Conservation (phyloP, 768 basidiomycete species). For the Tricholoma sp. region DNA sequence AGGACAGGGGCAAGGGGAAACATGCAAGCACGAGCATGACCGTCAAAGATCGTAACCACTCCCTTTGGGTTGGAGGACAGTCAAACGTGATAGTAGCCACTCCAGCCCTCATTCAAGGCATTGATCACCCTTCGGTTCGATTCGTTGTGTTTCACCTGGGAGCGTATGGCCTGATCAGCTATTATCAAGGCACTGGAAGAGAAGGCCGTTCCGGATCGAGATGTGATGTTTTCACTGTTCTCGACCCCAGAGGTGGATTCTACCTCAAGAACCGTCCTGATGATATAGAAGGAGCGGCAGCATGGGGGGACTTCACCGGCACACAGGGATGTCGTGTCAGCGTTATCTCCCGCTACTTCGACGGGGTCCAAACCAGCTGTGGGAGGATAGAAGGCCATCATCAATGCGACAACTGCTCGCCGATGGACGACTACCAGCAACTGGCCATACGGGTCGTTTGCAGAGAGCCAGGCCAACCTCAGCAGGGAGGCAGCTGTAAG, state of each 20-base stretch:
- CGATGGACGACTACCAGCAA: neutral
- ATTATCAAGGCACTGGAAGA: neutral
- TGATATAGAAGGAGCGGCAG: neutral
- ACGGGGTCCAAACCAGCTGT: neutral
- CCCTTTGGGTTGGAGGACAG: neutral
- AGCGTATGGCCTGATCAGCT: neutral
- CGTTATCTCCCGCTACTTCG: neutral
- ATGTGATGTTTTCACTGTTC: neutral
- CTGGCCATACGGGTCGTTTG: neutral
- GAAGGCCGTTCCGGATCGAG: neutral
- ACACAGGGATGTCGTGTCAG: neutral
- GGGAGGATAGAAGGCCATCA: neutral
- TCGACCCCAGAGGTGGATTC: neutral
- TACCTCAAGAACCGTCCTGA: neutral
- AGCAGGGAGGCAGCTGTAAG: neutral
- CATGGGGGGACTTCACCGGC: neutral
- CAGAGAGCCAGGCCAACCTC: neutral
- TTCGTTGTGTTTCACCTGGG: neutral
- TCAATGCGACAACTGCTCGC: neutral
- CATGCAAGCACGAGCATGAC: too few relatives aligned
- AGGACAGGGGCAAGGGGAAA: neutral
- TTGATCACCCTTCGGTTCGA: neutral
- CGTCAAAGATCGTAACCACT: neutral
- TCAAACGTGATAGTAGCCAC: neutral
- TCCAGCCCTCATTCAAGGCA: neutral